A percentile compares a stretch with the other conserved stretches of the same genome.
These are phyloP conservation scores for Sistotremastrum niveocremeum DNA, from an alignment of 768 basidiomycete genomes.

Conservation along the genomic window DNA sequence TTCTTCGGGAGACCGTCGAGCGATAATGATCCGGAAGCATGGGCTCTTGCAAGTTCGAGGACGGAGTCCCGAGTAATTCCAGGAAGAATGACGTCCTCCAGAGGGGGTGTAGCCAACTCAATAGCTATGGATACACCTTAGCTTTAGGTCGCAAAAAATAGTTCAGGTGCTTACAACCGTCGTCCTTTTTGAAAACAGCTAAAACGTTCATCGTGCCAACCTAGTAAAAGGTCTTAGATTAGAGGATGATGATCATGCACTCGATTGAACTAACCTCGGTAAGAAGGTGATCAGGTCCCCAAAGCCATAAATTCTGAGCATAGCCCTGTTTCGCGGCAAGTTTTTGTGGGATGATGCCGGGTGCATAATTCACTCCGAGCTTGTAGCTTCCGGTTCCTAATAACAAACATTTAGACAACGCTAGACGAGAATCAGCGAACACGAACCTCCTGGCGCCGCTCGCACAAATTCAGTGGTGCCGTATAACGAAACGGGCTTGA, in stretches of 20 bases:
- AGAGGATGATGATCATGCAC: neutral
- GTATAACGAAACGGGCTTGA: conserved; percentile 83
- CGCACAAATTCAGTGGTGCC: conserved; percentile 39
- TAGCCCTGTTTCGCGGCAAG: conserved; percentile 66
- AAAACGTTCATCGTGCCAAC: conserved; percentile 94
- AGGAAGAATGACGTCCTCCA: conserved; percentile 30
- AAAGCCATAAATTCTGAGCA: conserved; percentile 81
- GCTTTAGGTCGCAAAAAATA: neutral
- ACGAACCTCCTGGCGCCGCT: conserved; percentile 30
- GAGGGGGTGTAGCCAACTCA: conserved; percentile 27
- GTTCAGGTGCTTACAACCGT: conserved; percentile 37
- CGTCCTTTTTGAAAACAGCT: conserved; percentile 56
- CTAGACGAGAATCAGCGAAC: conserved; percentile 1
- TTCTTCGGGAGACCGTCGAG: conserved; percentile 41
- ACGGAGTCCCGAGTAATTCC: conserved; percentile 30
- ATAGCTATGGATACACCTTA: conserved; percentile 6
- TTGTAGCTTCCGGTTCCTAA: conserved; percentile 79
- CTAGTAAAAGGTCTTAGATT: conserved; percentile 8
- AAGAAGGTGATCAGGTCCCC: conserved; percentile 43
- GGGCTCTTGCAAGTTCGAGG: conserved; percentile 37
- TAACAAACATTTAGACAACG: neutral
- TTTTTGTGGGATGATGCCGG: conserved; percentile 75
- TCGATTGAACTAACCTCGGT: conserved; percentile 31
- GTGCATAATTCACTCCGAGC: conserved; percentile 80
- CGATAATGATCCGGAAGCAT: conserved; percentile 31